Evolutionary conservation across 306 rosid species (phyloP).

Genomic region (Prosopis cineraria): DNA sequence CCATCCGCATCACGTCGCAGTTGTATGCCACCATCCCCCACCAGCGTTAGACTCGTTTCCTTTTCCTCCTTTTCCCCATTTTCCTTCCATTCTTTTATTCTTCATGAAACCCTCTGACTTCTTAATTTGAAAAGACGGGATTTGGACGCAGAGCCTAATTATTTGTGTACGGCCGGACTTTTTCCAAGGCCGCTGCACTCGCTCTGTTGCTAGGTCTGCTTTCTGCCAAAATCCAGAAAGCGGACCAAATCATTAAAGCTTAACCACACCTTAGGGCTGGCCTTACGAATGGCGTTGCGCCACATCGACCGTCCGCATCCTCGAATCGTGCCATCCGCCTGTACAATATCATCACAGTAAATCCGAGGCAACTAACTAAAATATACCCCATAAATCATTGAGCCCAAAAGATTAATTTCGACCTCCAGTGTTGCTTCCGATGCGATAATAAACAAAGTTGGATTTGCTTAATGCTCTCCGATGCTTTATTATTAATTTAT

Average conservation of each 20-base stretch:
- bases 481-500: constrained; percentile 11
- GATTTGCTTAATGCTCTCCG: background rate
- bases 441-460: constrained; percentile 43
- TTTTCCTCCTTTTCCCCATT: background rate
- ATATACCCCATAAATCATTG: constrained; percentile 34
- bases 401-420: constrained; percentile 58
- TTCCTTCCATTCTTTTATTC: too few relatives aligned
- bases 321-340: background rate
- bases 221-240: background rate
- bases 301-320: background rate
- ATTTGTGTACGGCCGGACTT: background rate
- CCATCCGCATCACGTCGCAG: too few relatives aligned
- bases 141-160: background rate
- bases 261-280: background rate
- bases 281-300: background rate
- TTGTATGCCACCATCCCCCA: too few relatives aligned
- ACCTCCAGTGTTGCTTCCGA: constrained; percentile 56
- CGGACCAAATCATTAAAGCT: background rate
- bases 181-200: background rate
- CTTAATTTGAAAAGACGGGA: background rate
- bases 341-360: background rate
- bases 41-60: background rate
- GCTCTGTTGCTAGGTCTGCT: background rate
- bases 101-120: background rate
- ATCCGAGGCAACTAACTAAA: background rate